Evolutionary conservation across 2,329 filamentous ascomycete genomes (phyloP).

Genomic region (Trichoderma semiorbis): DNA sequence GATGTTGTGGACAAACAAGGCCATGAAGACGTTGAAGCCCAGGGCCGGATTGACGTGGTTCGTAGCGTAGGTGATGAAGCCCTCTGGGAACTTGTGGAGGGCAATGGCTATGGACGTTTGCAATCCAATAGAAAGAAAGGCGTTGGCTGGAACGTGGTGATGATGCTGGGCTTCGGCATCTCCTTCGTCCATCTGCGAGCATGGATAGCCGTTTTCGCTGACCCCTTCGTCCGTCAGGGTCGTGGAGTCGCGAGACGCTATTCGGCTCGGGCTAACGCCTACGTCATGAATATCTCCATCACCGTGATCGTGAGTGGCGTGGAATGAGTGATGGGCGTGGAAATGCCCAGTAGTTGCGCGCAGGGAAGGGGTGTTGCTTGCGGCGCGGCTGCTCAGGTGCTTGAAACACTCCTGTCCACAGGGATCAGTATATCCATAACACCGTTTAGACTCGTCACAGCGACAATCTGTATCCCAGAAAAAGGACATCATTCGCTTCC

Average conservation of each 20-base stretch:
- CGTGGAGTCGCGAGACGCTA: constrained; percentile 39
- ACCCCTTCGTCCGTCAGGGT: constrained; percentile 26
- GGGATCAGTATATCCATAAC: constrained; percentile 62
- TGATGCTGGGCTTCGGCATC: constrained; percentile 66
- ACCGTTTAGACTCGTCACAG: constrained; percentile 59
- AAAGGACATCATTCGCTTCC: constrained; percentile 59
- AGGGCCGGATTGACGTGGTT: constrained; percentile 91
- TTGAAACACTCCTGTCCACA: constrained; percentile 66
- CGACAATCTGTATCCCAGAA: constrained; percentile 62
- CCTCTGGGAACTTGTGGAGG: constrained; percentile 89
- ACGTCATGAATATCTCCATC: constrained; percentile 28
- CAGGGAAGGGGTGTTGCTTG: constrained; percentile 34
- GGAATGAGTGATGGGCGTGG: constrained; percentile 27
- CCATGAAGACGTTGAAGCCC: constrained; percentile 89
- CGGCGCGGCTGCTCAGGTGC: constrained; percentile 44
- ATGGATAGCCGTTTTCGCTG: constrained; percentile 23
- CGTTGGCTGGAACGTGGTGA: constrained; percentile 92
- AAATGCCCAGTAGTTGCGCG: constrained; percentile 42
- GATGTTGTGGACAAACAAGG: constrained; percentile 96
- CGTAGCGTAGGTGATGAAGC: constrained; percentile 88
- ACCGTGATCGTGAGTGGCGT: constrained; percentile 26
- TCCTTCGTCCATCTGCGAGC: constrained; percentile 32
- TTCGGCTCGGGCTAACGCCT: constrained; percentile 34
- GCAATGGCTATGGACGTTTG: constrained; percentile 95
- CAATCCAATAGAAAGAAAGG: constrained; percentile 89